Evolutionary conservation across 352 stramenopile species (phyloP), one percentile per base, ranked within the genome.

Genomic region (Pythium phragmiticola): DNA sequence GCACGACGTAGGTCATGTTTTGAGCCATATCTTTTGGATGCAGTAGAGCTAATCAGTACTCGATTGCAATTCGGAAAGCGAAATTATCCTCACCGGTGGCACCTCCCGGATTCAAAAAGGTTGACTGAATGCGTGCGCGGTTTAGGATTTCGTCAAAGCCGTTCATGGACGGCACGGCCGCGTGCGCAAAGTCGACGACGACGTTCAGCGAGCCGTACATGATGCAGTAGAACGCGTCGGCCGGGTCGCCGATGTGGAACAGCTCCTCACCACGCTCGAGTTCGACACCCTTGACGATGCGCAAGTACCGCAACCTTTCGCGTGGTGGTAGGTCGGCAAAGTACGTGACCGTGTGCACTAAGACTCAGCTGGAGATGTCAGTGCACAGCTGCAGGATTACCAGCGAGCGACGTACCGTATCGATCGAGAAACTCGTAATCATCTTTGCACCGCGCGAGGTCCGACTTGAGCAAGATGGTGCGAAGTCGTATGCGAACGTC

Each of bases 81-180:
- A 41, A 33, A 47, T 7, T n/a, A n/a, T 34, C 26, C 50, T 14
- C 69, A 80, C 82, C 74, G 2, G 79, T 41, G 7, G 68, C 72
- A 9, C 79, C 76, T 4, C 82, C 80, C 0, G 82, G 78, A 51
- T 89, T 87, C 41, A 88, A 57, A 9, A 88, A 77, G 30, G 80
- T 88, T 39, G 80, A 89, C 36, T 89, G 80, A 47, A 90, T 79
- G 21, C 78, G 78, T 19, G 78, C 77, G 16, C 83, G 80, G 54
- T 76, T 90, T 54, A 89, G 72, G 30, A 92, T 88, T 34, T 90
- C 79, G 52, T 89, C 81, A 33, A 92, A 87, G 49, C 89, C 79
- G 47, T 82, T 82, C 19, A 89, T 53, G 3, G 82, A 89, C n/a
- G 80, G 76, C 8, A 76, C 73, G 33, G 80, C 60, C 63, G 88